Evolutionary conservation across 148 eudicot genomes (phyloP), one percentile per base, ranked within the genome.

Genomic region (Talinum fruticosum): DNA sequence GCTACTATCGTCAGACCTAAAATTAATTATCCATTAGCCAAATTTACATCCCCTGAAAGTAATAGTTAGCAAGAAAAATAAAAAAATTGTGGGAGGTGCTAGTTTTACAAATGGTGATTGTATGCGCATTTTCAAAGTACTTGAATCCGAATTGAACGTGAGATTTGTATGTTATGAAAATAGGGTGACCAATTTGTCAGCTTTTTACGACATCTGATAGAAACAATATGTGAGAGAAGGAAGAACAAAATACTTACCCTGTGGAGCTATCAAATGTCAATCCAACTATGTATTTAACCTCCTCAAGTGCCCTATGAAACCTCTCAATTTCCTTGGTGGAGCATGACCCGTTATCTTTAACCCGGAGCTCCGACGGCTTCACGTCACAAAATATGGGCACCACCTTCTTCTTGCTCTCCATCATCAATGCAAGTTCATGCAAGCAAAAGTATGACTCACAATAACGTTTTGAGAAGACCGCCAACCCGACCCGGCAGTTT

Each of bases 361-460:
- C 81, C 13, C 72, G 76, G 66, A 91, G 91, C 81, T 91, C 91
- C 21, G 92, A 89, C 0, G 96, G 96, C 57, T 89, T 89, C 0
- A 91, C 87, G 23, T 91, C 88, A 34, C 88, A 86, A 74, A 91
- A 91, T n/a, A 91, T 78, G 8, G 92, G 96, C 14, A 91, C 80
- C 0, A 91, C 81, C 34, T 74, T 88, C 68, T 87, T 88, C 45
- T 83, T 80, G 16, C 71, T 65, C 75, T 91, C 88, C 79, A 82
- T 82, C 83, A 91, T 86, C 12, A 88, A 71, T 0, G 87, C 79
- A 59, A 91, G 84, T 61, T 91, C 96, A 80, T 91, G 92, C 66
- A 91, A 73, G 70, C 92, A 91, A 70, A 86, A 91, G 53, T 89
- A 89, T 0, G 92, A 87, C 16, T 91, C 86, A 44, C 92, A 87